These are phyloP conservation scores for Ogataea henricii DNA, from an alignment of 805 yeast species.

Conservation along the genomic window DNA sequence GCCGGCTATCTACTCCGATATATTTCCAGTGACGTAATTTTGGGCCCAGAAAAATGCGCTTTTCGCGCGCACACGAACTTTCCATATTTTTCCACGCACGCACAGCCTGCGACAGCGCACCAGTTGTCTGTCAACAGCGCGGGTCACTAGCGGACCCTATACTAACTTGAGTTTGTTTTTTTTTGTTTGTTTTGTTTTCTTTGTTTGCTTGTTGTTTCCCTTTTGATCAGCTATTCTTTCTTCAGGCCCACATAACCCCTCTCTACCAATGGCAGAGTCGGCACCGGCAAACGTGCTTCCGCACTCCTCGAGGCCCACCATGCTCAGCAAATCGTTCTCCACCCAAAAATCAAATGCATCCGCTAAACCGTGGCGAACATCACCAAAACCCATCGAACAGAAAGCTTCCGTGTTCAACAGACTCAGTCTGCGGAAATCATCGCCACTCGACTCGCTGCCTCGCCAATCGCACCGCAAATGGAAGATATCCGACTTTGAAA, in stretches of 20 bases:
- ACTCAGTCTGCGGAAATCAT: slow-evolving; percentile 22
- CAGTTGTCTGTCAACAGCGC: no score
- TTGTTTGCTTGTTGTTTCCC: not conserved
- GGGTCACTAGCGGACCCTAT: no score
- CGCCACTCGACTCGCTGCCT: slow-evolving; percentile 17
- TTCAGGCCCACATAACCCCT: no score
- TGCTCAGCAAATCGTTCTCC: not conserved
- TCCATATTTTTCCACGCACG: slow-evolving; percentile 4
- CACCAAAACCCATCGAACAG: not conserved
- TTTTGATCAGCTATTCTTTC: no score
- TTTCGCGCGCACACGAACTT: not conserved
- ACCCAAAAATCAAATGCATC: not conserved
- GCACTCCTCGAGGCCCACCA: not conserved
- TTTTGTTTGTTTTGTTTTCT: no score
- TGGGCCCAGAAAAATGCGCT: not conserved
- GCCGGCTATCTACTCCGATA: slow-evolving; percentile 3
- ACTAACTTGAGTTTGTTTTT: not conserved
- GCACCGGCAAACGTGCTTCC: not conserved
- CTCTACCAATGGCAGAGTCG: not conserved
- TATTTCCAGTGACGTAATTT: slow-evolving; percentile 14
- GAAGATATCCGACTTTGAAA: slow-evolving; percentile 64
- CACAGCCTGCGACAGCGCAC: slow-evolving; percentile 1
- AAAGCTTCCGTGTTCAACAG: slow-evolving; percentile 23
- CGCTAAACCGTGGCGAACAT: not conserved
- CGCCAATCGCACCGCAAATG: slow-evolving; percentile 21